Percentiles rank a stretch among this genome's conserved stretches.
phyloP scores from a whole-genome alignment of 169 alveolate species.

The Miamiensis avidus region DNA sequence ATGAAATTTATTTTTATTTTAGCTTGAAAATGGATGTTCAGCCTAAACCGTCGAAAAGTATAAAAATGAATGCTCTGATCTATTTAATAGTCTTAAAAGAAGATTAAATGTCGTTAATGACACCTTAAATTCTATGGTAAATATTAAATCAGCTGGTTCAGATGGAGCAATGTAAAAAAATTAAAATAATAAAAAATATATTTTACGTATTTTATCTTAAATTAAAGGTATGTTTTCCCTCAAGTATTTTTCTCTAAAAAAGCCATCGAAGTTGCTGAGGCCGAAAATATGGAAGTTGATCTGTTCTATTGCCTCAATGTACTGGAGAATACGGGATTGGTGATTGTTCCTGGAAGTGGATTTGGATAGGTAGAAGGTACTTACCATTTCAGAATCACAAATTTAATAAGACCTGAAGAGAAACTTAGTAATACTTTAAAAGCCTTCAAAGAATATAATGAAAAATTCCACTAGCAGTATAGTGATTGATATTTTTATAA shows the following conservation, averaged over 20 bases:
- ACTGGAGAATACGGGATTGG: constrained; percentile 83
- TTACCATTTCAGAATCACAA: constrained; percentile 84
- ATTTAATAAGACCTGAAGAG: constrained; percentile 50
- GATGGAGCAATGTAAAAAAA: constrained; percentile 81
- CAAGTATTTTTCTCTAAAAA: constrained; percentile 58
- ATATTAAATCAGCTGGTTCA: constrained; percentile 63
- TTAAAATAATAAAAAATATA: too few relatives aligned
- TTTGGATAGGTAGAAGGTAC: constrained; percentile 82
- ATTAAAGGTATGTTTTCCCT: constrained; percentile 75
- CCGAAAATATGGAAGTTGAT: constrained; percentile 65
- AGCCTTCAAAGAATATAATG: background rate
- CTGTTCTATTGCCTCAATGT: constrained; percentile 68
- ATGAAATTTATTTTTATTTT: background rate
- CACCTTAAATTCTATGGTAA: constrained; percentile 63
- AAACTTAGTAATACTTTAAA: background rate
- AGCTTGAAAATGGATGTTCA: constrained; percentile 58
- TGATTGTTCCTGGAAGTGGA: constrained; percentile 89
- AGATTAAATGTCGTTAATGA: constrained; percentile 67
- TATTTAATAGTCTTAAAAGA: constrained; percentile 61
- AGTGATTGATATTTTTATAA: too few relatives aligned
- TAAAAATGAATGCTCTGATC: constrained; percentile 59
- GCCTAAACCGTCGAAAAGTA: constrained; percentile 51
- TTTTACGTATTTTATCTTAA: too few relatives aligned
- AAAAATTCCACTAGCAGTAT: background rate
- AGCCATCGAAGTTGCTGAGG: constrained; percentile 54